Percentiles rank a stretch among this genome's conserved stretches.
Conservation (phyloP, 805 yeast species). For the Geotrichum ghanense region DNA sequence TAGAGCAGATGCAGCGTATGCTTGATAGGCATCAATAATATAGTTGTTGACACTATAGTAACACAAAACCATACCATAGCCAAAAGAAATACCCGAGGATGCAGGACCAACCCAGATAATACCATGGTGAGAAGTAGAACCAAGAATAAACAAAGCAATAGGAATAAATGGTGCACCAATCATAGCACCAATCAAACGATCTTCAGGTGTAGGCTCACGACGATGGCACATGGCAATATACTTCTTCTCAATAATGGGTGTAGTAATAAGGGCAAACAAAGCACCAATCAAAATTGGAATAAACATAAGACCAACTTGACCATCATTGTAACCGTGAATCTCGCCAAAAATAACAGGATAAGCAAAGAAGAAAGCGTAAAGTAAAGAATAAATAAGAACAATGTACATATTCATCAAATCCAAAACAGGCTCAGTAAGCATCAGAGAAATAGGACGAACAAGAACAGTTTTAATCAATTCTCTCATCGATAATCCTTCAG, state of each 20-base stretch:
- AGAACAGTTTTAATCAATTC: conserved; percentile 62
- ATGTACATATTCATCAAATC: conserved; percentile 78
- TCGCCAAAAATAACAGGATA: conserved; percentile 74
- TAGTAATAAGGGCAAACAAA: conserved; percentile 53
- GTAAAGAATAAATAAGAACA: conserved; percentile 78
- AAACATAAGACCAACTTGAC: conserved; percentile 73
- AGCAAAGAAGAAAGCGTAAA: conserved; percentile 91
- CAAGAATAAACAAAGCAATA: conserved; percentile 43
- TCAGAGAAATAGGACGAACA: conserved; percentile 65
- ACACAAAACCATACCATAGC: conserved; percentile 42
- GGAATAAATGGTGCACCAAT: conserved; percentile 35
- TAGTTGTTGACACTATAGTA: conserved; percentile 66
- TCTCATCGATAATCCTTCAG: conserved; percentile 58
- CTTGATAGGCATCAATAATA: conserved; percentile 72
- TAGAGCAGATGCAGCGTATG: conserved; percentile 41
- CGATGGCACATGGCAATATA: conserved; percentile 39
- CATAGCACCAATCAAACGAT: conserved; percentile 43
- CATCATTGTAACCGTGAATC: conserved; percentile 67
- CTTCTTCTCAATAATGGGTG: conserved; percentile 57
- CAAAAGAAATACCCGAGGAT: conserved; percentile 43
- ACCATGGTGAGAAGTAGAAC: conserved; percentile 43
- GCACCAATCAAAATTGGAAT: conserved; percentile 90
- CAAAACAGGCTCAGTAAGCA: conserved; percentile 71
- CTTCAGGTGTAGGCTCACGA: conserved; percentile 43
- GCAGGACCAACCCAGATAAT: conserved; percentile 44